Conservation (phyloP, 805 yeast genomes). For the Kodamaea neixiangensis region DNA sequence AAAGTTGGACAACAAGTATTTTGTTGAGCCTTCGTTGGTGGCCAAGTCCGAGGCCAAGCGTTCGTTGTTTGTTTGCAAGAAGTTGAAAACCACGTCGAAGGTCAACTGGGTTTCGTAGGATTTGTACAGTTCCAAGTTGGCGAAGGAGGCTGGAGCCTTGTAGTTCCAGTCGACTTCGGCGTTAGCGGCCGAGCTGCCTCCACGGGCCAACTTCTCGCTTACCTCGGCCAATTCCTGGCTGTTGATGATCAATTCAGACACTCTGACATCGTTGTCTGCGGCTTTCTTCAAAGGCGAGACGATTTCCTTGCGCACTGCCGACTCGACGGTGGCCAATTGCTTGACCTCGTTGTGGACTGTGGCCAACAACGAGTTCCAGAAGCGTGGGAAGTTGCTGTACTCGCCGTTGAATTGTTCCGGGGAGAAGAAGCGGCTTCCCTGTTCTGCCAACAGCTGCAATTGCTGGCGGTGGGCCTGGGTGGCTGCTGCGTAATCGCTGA, state of each 20-base stretch:
- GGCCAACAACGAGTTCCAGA: slow-evolving; percentile 51
- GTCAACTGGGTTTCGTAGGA: slow-evolving; percentile 53
- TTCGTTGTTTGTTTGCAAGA: slow-evolving; percentile 44
- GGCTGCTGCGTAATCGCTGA: slow-evolving; percentile 24
- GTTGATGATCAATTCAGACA: slow-evolving; percentile 55
- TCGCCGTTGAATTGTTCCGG: slow-evolving; percentile 21
- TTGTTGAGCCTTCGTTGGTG: slow-evolving; percentile 62
- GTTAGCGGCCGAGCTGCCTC: slow-evolving; percentile 16
- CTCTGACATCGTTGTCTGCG: slow-evolving; percentile 53
- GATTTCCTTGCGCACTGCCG: slow-evolving; percentile 53
- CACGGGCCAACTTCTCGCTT: slow-evolving; percentile 25
- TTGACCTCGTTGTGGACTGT: slow-evolving; percentile 50
- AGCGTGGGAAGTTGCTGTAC: slow-evolving; percentile 42
- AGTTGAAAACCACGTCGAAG: slow-evolving; percentile 65
- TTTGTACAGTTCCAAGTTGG: slow-evolving; percentile 74
- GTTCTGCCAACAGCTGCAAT: slow-evolving; percentile 21
- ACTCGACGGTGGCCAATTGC: slow-evolving; percentile 50
- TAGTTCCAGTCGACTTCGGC: slow-evolving; percentile 69
- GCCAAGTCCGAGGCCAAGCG: slow-evolving; percentile 25
- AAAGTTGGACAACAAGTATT: slow-evolving; percentile 55
- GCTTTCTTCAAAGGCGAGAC: slow-evolving; percentile 55
- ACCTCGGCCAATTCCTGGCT: slow-evolving; percentile 45
- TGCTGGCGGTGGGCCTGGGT: slow-evolving; percentile 20
- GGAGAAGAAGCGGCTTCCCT: slow-evolving; percentile 24
- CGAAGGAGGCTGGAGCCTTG: slow-evolving; percentile 75